A percentile compares a stretch with the other conserved stretches of the same genome.
phyloP scores from a whole-genome alignment of 805 yeast species.

The Kuraishia molischiana region DNA sequence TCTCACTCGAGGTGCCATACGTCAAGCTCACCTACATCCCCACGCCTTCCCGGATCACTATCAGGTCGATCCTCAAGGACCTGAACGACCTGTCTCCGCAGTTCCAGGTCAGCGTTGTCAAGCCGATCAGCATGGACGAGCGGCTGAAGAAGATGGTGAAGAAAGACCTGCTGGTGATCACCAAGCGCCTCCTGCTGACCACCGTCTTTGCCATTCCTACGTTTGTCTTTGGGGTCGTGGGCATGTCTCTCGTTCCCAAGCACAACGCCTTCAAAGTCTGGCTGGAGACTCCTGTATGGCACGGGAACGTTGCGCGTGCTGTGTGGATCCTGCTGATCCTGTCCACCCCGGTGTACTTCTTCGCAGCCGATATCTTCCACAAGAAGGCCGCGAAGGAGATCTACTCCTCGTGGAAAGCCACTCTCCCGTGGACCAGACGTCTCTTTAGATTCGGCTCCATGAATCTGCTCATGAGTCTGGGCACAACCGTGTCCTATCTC shows the following conservation, averaged over 20 bases:
- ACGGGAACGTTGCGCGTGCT: constrained; percentile 47
- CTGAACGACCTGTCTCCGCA: constrained; percentile 32
- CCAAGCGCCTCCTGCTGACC: constrained; percentile 36
- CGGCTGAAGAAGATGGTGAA: constrained; percentile 41
- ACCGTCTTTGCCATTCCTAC: constrained; percentile 52
- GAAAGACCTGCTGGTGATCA: constrained; percentile 35
- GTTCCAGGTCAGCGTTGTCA: constrained; percentile 44
- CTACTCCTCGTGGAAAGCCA: constrained; percentile 43
- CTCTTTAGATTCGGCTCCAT: constrained; percentile 67
- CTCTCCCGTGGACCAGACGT: constrained; percentile 44
- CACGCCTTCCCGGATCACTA: constrained; percentile 37
- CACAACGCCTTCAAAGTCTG: constrained; percentile 34
- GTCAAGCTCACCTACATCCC: constrained; percentile 62
- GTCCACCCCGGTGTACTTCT: constrained; percentile 67
- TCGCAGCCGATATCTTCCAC: constrained; percentile 68
- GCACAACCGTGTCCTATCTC: constrained; percentile 64
- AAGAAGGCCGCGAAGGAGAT: constrained; percentile 54
- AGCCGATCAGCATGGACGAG: constrained; percentile 53
- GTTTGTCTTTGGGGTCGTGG: constrained; percentile 58
- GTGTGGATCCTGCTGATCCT: constrained; percentile 58
- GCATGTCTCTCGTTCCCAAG: constrained; percentile 47
- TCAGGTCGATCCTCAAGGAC: constrained; percentile 43
- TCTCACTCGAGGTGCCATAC: constrained; percentile 44
- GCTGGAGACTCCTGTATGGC: constrained; percentile 55
- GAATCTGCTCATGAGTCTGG: constrained; percentile 64